These are phyloP conservation scores for Adansonia grandidieri DNA, from an alignment of 441 rosid genomes.

Conservation along the genomic window DNA sequence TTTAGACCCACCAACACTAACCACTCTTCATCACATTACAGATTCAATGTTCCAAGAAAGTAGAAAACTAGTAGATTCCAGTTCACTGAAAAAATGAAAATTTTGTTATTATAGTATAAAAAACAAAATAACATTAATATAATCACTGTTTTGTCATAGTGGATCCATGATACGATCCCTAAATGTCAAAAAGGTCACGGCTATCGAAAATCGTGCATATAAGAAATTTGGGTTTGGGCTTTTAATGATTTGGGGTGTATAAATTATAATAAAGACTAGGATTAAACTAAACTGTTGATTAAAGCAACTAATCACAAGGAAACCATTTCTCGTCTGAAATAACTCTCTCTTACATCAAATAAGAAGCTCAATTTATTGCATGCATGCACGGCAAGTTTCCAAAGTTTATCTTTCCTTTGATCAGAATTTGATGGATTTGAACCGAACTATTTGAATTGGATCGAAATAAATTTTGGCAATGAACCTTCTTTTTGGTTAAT, in stretches of 20 bases:
- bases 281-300: not conserved
- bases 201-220: not conserved
- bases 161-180: conserved; percentile 6
- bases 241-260: not conserved
- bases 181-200: conserved; percentile 11
- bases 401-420: not conserved
- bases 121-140: not conserved
- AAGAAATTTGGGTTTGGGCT: not conserved
- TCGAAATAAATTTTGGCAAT: not conserved
- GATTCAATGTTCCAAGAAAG: conserved; percentile 14
- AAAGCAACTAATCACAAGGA: not conserved
- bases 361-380: conserved; percentile 17
- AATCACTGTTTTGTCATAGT: not conserved
- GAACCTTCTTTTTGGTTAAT: not conserved
- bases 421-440: not conserved
- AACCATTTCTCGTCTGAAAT: not conserved
- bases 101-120: conserved; percentile 15
- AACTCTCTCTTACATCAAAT: not conserved
- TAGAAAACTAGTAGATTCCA: conserved; percentile 24
- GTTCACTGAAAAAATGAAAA: not conserved
- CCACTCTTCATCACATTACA: conserved; percentile 49
- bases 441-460: not conserved
- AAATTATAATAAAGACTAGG: not conserved
- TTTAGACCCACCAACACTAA: conserved; percentile 30
- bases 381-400: conserved; percentile 15